Conservation (phyloP, 2,329 filamentous ascomycete genomes). For the Karstenula rhodostoma region DNA sequence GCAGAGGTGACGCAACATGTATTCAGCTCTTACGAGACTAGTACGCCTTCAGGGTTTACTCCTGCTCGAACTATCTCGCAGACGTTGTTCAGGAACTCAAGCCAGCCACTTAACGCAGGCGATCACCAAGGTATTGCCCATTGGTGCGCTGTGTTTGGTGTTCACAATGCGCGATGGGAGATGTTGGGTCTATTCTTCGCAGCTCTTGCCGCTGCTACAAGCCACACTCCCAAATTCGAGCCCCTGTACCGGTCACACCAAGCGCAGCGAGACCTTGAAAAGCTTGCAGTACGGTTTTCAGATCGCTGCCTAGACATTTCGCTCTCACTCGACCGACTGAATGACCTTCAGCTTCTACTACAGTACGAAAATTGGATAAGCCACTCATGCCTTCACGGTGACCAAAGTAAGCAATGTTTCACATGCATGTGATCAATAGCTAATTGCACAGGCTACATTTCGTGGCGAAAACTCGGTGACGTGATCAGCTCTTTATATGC, state of each 20-base stretch:
- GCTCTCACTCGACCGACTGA: slow-evolving; percentile 28
- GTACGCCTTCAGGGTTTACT: slow-evolving; percentile 10
- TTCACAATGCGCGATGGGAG: slow-evolving; percentile 50
- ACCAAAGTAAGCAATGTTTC: slow-evolving; percentile 17
- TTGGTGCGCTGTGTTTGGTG: slow-evolving; percentile 21
- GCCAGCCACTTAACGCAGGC: slow-evolving; percentile 17
- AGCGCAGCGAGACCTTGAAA: slow-evolving; percentile 7
- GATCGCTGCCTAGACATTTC: slow-evolving; percentile 49
- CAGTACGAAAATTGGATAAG: slow-evolving; percentile 24
- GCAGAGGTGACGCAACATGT: slow-evolving; percentile 23
- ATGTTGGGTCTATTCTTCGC: slow-evolving; percentile 52
- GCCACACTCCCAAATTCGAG: slow-evolving; percentile 42
- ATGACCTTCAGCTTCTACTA: slow-evolving; percentile 13
- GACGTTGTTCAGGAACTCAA: slow-evolving; percentile 21
- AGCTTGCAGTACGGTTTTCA: slow-evolving; percentile 30
- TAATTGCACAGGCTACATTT: slow-evolving; percentile 52
- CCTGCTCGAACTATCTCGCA: slow-evolving; percentile 9
- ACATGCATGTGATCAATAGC: slow-evolving; percentile 32
- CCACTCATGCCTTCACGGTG: slow-evolving; percentile 18
- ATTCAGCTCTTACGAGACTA: slow-evolving; percentile 13
- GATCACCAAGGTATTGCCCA: slow-evolving; percentile 14
- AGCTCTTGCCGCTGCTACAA: slow-evolving; percentile 7
- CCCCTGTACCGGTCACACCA: slow-evolving; percentile 25
- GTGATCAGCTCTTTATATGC: slow-evolving; percentile 57
- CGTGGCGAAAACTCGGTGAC: slow-evolving; percentile 59